Base-by-base conservation (phyloP, 257 asterid species). In the Fraxinus cuspidata region DNA sequence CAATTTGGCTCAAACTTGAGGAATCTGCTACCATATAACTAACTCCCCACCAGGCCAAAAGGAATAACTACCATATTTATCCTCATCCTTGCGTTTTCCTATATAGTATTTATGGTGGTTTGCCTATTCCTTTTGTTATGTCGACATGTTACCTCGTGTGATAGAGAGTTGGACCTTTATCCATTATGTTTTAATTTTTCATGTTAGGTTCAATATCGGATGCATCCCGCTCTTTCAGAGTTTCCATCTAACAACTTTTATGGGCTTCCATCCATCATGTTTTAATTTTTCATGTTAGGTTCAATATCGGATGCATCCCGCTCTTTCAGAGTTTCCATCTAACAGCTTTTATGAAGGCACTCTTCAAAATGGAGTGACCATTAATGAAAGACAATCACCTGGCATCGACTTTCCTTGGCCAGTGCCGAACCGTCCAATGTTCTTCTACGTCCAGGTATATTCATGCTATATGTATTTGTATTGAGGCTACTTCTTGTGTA, bases 391-490 rank as follows among this genome's bases (percentile, higher is more conserved):
- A 87, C 98, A 90, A 82, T 90, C 97, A 58, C 89, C 94, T 70
- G 99, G 99, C 83, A 92, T 96, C 83, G 99, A 96, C 87, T 96
- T 96, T 75, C 99, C 98, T 58, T 92, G 99, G 99, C 99, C 97
- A 31, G 97, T 96, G 80, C 98, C 99, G 29, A 93, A 91, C 83
- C 92, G 98, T 69, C 99, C 99, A 74, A 96, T 91, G 98, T 93
- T 96, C 86, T 96, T 96, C 83, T 96, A 96, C 81, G 99, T 96
- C 73, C 99, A 96, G 98, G 99, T 92, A 86, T 69, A 32, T 37
- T 32, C 21, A 29, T 53, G 64, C 31, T 78, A 78, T 68, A 11
- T 65, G 10, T 71, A 3, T 80, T 13, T 80, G 56, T 65, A 60
- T 80, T 69, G 71, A 38, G 73, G 27, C 70, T 34, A 3, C 72